These are phyloP conservation scores for Astrothelium subdiscretum DNA, from an alignment of 495 filamentous ascomycete species.

Conservation along the genomic window DNA sequence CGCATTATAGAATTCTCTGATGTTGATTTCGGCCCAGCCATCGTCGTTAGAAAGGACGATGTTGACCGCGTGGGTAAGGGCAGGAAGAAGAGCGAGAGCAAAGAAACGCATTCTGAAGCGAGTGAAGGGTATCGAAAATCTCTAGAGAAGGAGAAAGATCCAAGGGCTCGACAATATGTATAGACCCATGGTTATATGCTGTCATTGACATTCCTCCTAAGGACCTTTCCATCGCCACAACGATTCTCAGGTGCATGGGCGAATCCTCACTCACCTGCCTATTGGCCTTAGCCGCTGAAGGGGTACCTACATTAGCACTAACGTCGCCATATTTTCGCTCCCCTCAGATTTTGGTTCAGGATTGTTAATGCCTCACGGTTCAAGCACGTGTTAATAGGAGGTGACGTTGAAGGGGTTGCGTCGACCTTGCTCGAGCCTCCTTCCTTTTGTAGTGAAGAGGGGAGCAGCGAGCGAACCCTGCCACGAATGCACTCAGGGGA, in stretches of 20 bases:
- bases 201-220: no score
- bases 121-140: background rate
- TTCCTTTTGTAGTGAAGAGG: background rate
- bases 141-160: background rate
- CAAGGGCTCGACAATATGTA: background rate
- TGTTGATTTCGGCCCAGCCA: constrained; percentile 59
- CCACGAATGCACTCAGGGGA: background rate
- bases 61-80: constrained; percentile 32
- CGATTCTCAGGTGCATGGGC: no score
- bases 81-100: constrained; percentile 21
- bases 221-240: no score
- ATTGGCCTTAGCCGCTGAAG: background rate
- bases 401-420: background rate
- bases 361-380: background rate
- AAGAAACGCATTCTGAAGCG: background rate
- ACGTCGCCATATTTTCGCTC: background rate
- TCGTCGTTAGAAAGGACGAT: constrained; percentile 60
- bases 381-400: background rate
- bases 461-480: background rate
- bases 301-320: background rate
- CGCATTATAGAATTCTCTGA: constrained; percentile 42
- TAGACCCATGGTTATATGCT: no score
- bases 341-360: background rate
- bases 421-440: background rate
- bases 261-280: background rate